A percentile compares a stretch with the other conserved stretches of the same genome.
Evolutionary conservation across 2,329 filamentous ascomycete species (phyloP).

Genomic region (Beauveria sp.): DNA sequence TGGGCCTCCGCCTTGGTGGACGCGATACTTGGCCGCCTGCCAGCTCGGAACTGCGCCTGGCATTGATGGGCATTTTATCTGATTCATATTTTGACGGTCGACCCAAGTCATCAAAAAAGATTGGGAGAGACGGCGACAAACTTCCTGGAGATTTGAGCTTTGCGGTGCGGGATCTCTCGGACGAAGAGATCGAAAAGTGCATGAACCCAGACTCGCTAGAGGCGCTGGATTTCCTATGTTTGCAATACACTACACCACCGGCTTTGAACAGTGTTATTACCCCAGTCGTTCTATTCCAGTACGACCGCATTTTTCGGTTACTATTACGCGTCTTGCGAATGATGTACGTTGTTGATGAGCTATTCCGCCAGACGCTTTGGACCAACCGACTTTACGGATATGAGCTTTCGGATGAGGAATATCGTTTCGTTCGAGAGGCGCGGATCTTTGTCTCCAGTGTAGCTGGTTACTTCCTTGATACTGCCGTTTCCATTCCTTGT

Average conservation of each 20-base stretch:
- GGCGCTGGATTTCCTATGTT: conserved; percentile 84
- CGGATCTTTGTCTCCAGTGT: conserved; percentile 71
- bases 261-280: conserved; percentile 70
- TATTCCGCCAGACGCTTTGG: conserved; percentile 48
- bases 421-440: conserved; percentile 66
- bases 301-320: conserved; percentile 77
- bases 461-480: conserved; percentile 71
- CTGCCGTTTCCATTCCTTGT: conserved; percentile 70
- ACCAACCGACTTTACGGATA: conserved; percentile 19
- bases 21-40: conserved; percentile 87
- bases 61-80: conserved; percentile 74
- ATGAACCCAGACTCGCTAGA: conserved; percentile 76
- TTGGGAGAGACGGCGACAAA: conserved; percentile 15
- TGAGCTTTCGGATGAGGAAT: conserved; percentile 23
- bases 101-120: conserved; percentile 22
- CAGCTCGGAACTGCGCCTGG: conserved; percentile 84
- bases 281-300: conserved; percentile 60
- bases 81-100: conserved; percentile 53
- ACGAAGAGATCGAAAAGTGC: conserved; percentile 72
- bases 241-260: conserved; percentile 73
- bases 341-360: conserved; percentile 63
- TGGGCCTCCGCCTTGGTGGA: conserved; percentile 76
- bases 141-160: conserved; percentile 72
- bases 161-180: conserved; percentile 70
- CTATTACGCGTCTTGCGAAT: conserved; percentile 71